phyloP scores from a whole-genome alignment of 768 basidiomycete genomes.

The Termitomyces sp. region DNA sequence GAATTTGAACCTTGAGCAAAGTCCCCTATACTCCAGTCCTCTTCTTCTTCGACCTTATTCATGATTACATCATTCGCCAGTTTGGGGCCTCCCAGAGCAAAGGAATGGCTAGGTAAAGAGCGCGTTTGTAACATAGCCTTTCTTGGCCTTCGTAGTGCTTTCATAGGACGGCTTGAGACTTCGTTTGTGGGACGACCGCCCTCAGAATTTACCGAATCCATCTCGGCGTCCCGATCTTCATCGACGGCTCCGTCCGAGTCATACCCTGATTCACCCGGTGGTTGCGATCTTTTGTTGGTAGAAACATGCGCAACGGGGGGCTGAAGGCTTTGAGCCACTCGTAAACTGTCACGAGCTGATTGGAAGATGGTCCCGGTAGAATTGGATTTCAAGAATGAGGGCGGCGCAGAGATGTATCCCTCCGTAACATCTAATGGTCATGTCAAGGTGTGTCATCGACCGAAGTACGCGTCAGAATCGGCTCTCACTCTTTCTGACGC shows the following conservation, averaged over 20 bases:
- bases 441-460: constrained; percentile 19
- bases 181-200: constrained; percentile 4
- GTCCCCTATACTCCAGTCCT: constrained; percentile 35
- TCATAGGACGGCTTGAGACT: constrained; percentile 25
- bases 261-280: constrained; percentile 22
- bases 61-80: constrained; percentile 6
- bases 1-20: constrained; percentile 6
- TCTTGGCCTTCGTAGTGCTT: constrained; percentile 32
- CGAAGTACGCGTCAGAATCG: not conserved
- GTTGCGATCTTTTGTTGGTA: constrained; percentile 31
- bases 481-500: constrained; percentile 55
- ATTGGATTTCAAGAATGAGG: constrained; percentile 35
- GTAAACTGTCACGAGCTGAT: constrained; percentile 52
- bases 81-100: constrained; percentile 11
- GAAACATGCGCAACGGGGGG: constrained; percentile 10
- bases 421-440: constrained; percentile 48
- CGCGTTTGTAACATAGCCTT: constrained; percentile 27
- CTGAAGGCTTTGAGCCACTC: constrained; percentile 30
- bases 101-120: constrained; percentile 29
- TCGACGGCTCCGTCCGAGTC: constrained; percentile 22
- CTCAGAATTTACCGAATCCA: not conserved
- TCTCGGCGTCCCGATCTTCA: constrained; percentile 13
- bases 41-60: constrained; percentile 24
- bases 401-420: constrained; percentile 43
- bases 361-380: constrained; percentile 41